These are phyloP conservation scores for Luffa aegyptiaca DNA, from an alignment of 306 rosid genomes.

Conservation along the genomic window DNA sequence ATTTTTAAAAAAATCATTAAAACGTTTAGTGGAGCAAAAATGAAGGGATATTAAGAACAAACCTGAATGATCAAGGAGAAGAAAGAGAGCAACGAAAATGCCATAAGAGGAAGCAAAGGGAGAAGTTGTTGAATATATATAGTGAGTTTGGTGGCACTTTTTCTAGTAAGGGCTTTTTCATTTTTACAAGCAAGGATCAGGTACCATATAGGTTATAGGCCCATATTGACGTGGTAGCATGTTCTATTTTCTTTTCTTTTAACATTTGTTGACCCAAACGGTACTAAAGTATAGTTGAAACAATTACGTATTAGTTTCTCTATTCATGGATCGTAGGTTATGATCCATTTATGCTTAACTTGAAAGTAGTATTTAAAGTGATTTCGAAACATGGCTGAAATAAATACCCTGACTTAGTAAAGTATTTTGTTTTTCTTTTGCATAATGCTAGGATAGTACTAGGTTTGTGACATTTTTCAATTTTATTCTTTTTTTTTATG, in stretches of 20 bases:
- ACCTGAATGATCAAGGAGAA: neutral
- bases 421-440: too few species aligned
- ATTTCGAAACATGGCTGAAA: too few species aligned
- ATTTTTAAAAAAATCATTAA: too few species aligned
- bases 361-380: too few species aligned
- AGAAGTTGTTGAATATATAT: neutral
- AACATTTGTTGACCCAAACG: too few species aligned
- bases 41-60: neutral
- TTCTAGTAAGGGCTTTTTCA: neutral
- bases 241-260: too few species aligned
- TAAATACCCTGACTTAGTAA: too few species aligned
- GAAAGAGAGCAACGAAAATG: neutral
- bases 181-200: neutral
- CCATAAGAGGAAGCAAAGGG: neutral
- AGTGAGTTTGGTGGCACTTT: neutral
- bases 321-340: too few species aligned
- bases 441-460: too few species aligned
- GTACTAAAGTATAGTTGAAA: neutral
- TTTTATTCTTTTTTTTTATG: too few species aligned
- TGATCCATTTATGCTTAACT: too few species aligned
- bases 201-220: neutral
- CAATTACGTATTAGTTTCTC: neutral
- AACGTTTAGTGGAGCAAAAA: neutral
- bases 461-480: too few species aligned
- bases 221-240: neutral